These are phyloP conservation scores for Trypanosoma congolense DNA, from an alignment of 208 protist genomes.

Conservation along the genomic window DNA sequence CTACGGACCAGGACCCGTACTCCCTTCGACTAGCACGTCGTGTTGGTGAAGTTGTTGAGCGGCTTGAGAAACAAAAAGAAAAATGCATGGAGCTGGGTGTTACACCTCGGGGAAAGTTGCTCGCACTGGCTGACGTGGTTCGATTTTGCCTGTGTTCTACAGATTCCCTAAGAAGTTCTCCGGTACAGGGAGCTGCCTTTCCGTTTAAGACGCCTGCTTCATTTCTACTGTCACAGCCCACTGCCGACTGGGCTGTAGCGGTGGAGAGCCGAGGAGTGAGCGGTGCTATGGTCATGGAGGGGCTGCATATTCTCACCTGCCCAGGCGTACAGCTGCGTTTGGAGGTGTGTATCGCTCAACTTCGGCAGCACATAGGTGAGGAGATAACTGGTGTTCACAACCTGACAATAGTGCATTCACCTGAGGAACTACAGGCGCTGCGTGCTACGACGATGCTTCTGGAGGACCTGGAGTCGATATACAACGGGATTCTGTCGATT, in stretches of 20 bases:
- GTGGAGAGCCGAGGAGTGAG: constrained; percentile 2
- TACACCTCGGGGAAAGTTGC: constrained; percentile 12
- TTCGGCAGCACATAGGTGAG: constrained; percentile 9
- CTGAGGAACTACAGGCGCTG: constrained; percentile 5
- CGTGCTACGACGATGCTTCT: constrained; percentile 7
- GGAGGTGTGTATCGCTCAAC: constrained; percentile 1
- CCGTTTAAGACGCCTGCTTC: not conserved
- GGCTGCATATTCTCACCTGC: constrained; percentile 18
- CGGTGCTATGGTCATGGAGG: constrained; percentile 17
- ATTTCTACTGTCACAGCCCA: not conserved
- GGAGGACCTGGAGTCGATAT: constrained; percentile 15
- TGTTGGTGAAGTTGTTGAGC: constrained; percentile 10
- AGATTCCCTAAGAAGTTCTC: not conserved
- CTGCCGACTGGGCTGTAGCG: not conserved
- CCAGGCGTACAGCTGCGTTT: constrained; percentile 19
- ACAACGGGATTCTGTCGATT: constrained; percentile 4
- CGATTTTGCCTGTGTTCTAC: not conserved
- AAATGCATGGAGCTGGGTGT: not conserved
- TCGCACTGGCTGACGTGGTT: constrained; percentile 16
- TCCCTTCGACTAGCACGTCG: constrained; percentile 17
- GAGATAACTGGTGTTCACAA: constrained; percentile 2
- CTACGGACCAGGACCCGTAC: constrained; percentile 10
- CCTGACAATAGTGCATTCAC: constrained; percentile 1
- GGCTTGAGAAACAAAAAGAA: not conserved
- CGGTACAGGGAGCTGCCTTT: not conserved